Conservation (phyloP, 1,284 basidiomycete species). For the Boletus semigastroideus region DNA sequence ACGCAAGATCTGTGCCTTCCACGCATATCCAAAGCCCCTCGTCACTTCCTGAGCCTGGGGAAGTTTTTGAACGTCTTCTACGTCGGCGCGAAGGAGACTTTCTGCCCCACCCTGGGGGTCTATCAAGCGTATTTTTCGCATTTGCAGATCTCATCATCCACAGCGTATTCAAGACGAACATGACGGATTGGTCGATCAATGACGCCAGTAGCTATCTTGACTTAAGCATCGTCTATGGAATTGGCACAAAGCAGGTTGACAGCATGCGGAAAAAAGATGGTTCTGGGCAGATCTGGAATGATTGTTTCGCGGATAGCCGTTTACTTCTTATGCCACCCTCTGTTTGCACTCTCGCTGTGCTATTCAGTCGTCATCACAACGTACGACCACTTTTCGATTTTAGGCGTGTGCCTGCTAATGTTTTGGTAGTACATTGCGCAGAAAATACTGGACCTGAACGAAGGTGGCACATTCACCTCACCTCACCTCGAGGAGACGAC, state of each 20-base stretch:
- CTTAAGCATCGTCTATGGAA: conserved; percentile 74
- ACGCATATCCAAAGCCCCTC: conserved; percentile 42
- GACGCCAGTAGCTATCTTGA: conserved; percentile 76
- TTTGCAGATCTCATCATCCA: conserved; percentile 80
- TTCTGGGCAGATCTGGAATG: conserved; percentile 62
- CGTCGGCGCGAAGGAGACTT: conserved; percentile 48
- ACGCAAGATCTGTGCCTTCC: conserved; percentile 70
- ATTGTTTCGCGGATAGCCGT: conserved; percentile 67
- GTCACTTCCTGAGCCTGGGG: conserved; percentile 62
- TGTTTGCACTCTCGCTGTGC: conserved; percentile 63
- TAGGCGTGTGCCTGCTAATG: conserved; percentile 2
- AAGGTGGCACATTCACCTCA: conserved; percentile 43
- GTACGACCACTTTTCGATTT: conserved; percentile 37
- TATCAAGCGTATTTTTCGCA: conserved; percentile 72
- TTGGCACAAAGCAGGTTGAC: conserved; percentile 47
- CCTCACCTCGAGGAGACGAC: conserved; percentile 29
- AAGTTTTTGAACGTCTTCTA: conserved; percentile 74
- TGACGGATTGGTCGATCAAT: conserved; percentile 56
- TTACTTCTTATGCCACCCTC: conserved; percentile 77
- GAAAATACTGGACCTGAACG: conserved; percentile 69
- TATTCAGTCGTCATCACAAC: conserved; percentile 76
- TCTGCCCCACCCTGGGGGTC: conserved; percentile 54
- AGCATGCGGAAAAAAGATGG: conserved; percentile 62
- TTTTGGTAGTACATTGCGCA: conserved; percentile 64
- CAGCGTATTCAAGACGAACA: conserved; percentile 67